A percentile compares a stretch with the other conserved stretches of the same genome.
Evolutionary conservation across 208 protist species (phyloP).

Genomic region (Acanthamoeba healyi): DNA sequence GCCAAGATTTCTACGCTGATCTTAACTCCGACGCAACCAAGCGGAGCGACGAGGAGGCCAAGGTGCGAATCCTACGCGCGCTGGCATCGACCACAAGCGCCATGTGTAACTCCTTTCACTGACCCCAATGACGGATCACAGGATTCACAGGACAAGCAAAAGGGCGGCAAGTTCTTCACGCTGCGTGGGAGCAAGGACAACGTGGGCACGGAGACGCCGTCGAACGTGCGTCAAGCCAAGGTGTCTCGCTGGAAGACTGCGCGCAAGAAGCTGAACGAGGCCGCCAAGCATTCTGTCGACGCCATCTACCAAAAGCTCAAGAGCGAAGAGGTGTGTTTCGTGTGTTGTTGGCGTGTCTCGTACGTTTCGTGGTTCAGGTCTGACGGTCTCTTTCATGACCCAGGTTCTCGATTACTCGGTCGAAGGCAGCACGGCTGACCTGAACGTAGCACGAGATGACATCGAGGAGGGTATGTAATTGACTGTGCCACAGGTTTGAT

Average conservation of each 20-base stretch:
- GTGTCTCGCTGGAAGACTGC: conserved; percentile 21
- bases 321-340: conserved; percentile 26
- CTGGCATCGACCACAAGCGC: not conserved
- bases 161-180: not conserved
- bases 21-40: not conserved
- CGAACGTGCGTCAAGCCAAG: not conserved
- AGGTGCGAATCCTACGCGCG: not conserved
- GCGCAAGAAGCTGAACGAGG: conserved; percentile 28
- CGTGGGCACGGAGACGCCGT: not conserved
- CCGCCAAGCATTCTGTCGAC: conserved; percentile 13
- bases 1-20: not conserved
- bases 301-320: conserved; percentile 34
- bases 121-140: not conserved
- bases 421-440: not conserved
- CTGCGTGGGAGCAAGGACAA: conserved; percentile 19
- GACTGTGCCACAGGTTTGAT: no score
- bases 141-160: not conserved
- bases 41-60: not conserved
- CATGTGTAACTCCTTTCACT: no score
- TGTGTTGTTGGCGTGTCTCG: no score
- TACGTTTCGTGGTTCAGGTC: no score
- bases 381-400: no score
- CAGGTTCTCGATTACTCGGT: conserved; percentile 24
- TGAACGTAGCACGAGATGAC: not conserved
- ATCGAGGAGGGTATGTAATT: not conserved